Percentiles rank a stretch among this genome's conserved stretches.
phyloP scores from a whole-genome alignment of 1,139 yeast genomes.

The Nakaseomyces sp. region DNA sequence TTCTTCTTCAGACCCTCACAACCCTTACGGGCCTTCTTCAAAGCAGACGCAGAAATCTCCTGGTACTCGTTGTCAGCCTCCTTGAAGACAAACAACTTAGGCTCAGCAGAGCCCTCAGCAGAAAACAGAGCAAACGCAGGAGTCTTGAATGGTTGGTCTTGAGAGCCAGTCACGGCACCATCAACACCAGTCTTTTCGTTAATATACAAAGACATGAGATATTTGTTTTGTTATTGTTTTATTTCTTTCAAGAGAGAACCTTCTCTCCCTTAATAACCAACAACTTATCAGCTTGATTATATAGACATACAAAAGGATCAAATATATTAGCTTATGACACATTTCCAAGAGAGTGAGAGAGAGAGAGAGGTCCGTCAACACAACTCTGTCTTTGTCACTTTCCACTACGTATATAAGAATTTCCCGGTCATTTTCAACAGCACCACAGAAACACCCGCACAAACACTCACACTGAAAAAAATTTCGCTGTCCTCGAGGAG shows the following conservation, averaged over 20 bases:
- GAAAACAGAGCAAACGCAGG: conserved; percentile 74
- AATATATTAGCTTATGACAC: background rate
- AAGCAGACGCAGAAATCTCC: conserved; percentile 84
- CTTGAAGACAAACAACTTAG: conserved; percentile 58
- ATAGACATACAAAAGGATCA: background rate
- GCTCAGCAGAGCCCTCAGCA: conserved; percentile 35
- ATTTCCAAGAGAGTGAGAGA: too few relatives aligned
- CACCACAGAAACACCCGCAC: background rate
- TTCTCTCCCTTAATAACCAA: background rate
- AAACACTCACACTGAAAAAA: too few relatives aligned
- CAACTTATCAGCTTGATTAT: too few relatives aligned
- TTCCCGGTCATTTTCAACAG: too few relatives aligned
- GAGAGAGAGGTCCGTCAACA: too few relatives aligned
- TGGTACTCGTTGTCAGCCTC: conserved; percentile 54
- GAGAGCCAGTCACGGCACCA: conserved; percentile 48
- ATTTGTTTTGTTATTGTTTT: background rate
- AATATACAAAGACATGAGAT: conserved; percentile 39
- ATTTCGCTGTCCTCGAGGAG: too few relatives aligned
- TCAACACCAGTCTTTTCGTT: conserved; percentile 69
- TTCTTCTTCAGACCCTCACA: conserved; percentile 88
- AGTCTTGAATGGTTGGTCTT: conserved; percentile 63
- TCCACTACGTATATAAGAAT: too few relatives aligned
- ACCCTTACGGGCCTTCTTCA: conserved; percentile 95
- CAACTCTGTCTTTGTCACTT: too few relatives aligned
- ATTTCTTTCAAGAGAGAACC: background rate